Base-by-base conservation (phyloP, 108 stramenopile genomes). In the Phaeodactylum tricornutum region DNA sequence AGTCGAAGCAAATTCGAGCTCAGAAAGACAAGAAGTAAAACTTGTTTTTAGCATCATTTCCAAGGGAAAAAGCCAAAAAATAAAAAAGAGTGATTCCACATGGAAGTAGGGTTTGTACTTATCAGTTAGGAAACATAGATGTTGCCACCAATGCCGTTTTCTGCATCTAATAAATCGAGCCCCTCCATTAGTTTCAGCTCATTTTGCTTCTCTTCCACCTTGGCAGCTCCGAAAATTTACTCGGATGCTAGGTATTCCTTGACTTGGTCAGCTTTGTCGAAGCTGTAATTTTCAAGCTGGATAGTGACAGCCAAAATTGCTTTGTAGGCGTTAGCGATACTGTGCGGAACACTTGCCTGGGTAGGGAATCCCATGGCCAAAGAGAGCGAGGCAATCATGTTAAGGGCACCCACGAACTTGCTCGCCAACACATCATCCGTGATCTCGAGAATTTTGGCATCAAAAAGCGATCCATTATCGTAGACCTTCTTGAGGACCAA, bases 261-360 rank as follows among this genome's bases (percentile, higher is more conserved):
- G 69, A 79, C 81, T 4, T 47, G 20, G 29, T 94, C 94, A 14
- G 94, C 95, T 80, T 93, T 71, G 28, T 72, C 79, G 59, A 94
- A 96, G 46, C 91, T 71, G 78, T 91, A 96, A 44, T 67, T 88
- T 35, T 84, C 85, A 44, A 91, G 59, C 43, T 79, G 87, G 22
- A 95, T 70, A 26, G 94, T 92, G 19, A 97, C 65, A 24, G 94
- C 81, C 29, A 99, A 64, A 46, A 94, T 57, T 29, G 79, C 86
- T 77, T 92, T 92, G 94, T 95, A 96, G 53, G 95, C 98, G 66
- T 95, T 95, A 68, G 84, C 94, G 66, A 97, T 79, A 50, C 85
- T 93, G 77, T 99, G 98, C 16, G 95, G 94, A 45, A 95, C 81
- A 48, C 86, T 91, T 12, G 93, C 93, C 59, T 94, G 74, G 23